Conservation (phyloP, 306 rosid species). For the Malus asiatica region DNA sequence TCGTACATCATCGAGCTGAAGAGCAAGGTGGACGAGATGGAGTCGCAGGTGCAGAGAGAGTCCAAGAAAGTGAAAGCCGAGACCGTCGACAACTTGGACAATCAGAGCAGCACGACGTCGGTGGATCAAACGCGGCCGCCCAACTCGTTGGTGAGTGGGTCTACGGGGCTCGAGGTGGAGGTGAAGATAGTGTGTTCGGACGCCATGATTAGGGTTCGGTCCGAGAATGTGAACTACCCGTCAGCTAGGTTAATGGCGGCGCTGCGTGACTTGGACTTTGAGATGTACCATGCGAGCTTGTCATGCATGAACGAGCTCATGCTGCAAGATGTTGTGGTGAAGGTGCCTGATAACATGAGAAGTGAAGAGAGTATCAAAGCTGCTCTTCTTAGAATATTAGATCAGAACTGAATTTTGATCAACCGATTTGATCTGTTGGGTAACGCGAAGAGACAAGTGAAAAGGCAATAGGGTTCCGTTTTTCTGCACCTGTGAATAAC, state of each 20-base stretch:
- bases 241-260: slow-evolving; percentile 58
- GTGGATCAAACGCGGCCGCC: slow-evolving; percentile 39
- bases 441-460: background rate
- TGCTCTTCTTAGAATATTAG: slow-evolving; percentile 41
- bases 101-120: slow-evolving; percentile 56
- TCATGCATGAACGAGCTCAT: slow-evolving; percentile 55
- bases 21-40: slow-evolving; percentile 48
- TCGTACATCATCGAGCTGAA: slow-evolving; percentile 64
- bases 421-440: background rate
- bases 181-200: slow-evolving; percentile 58
- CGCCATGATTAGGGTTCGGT: slow-evolving; percentile 76
- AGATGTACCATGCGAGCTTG: slow-evolving; percentile 65
- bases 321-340: slow-evolving; percentile 75
- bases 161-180: slow-evolving; percentile 38
- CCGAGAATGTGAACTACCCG: slow-evolving; percentile 55
- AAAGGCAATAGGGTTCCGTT: background rate
- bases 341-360: slow-evolving; percentile 33
- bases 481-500: no score
- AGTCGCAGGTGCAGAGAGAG: slow-evolving; percentile 30
- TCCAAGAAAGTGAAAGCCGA: slow-evolving; percentile 43
- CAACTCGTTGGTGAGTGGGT: background rate
- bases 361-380: slow-evolving; percentile 42
- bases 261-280: slow-evolving; percentile 53
- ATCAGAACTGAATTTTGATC: background rate
- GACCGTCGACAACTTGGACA: slow-evolving; percentile 29